Conservation (phyloP, 352 stramenopile genomes). For the Aphanomyces stellatus region DNA sequence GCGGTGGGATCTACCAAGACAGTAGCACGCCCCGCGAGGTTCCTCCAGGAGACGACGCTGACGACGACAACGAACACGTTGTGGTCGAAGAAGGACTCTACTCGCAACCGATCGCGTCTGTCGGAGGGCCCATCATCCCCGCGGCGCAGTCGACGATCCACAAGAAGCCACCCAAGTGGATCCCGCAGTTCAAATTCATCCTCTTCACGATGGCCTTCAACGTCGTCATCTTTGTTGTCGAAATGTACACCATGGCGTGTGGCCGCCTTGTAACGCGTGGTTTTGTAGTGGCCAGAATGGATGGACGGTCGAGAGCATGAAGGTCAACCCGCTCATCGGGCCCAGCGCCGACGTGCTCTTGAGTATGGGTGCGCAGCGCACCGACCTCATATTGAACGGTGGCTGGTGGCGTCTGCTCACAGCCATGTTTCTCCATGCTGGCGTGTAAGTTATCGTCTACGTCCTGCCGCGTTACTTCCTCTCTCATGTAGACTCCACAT, state of each 20-base stretch:
- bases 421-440: conserved; percentile 60
- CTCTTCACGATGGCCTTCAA: conserved; percentile 16
- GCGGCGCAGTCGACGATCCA: too few relatives aligned
- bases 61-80: too few relatives aligned
- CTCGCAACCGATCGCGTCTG: too few relatives aligned
- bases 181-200: conserved; percentile 17
- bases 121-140: too few relatives aligned
- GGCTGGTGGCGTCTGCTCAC: conserved; percentile 54
- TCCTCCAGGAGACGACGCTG: too few relatives aligned
- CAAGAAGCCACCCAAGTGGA: neutral
- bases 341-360: conserved; percentile 40
- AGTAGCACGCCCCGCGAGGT: too few relatives aligned
- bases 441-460: conserved; percentile 25
- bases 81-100: too few relatives aligned
- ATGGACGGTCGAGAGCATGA: conserved; percentile 52
- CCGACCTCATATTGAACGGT: conserved; percentile 40
- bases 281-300: conserved; percentile 40
- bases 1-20: too few relatives aligned
- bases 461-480: neutral
- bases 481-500: conserved; percentile 35
- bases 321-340: conserved; percentile 61
- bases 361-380: conserved; percentile 36
- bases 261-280: neutral
- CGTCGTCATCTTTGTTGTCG: conserved; percentile 12
- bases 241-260: conserved; percentile 1